phyloP scores from a whole-genome alignment of 305 asterid genomes.

The Plantago coronopus region DNA sequence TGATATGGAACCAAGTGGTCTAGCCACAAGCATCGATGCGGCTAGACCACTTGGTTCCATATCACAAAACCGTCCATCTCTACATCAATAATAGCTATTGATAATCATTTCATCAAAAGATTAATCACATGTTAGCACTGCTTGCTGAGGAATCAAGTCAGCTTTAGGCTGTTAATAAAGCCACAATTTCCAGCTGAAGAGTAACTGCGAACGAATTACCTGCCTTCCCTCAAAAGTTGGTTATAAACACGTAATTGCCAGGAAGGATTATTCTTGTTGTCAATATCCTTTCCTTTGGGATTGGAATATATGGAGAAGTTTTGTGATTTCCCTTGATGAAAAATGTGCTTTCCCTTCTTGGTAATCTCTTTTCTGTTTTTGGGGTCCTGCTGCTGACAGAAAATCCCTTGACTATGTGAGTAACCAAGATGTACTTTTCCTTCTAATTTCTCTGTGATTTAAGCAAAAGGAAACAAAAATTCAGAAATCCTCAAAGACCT shows the following conservation, averaged over 20 bases:
- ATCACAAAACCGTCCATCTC: not conserved
- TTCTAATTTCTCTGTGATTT: slow-evolving; percentile 39
- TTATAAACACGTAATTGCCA: slow-evolving; percentile 68
- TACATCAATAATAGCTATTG: not conserved
- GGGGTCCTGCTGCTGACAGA: slow-evolving; percentile 39
- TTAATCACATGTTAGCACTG: slow-evolving; percentile 14
- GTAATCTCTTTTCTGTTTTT: slow-evolving; percentile 38
- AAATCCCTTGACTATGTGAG: slow-evolving; percentile 35
- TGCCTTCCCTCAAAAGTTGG: slow-evolving; percentile 74
- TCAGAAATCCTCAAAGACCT: slow-evolving; percentile 19
- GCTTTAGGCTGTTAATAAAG: not conserved
- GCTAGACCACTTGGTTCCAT: too few species aligned
- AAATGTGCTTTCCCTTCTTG: slow-evolving; percentile 34
- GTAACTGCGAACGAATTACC: slow-evolving; percentile 42
- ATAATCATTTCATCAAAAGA: slow-evolving; percentile 13
- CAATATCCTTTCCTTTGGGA: slow-evolving; percentile 43
- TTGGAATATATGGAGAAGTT: slow-evolving; percentile 33
- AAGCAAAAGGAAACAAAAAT: not conserved
- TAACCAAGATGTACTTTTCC: slow-evolving; percentile 38
- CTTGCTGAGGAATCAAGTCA: slow-evolving; percentile 15
- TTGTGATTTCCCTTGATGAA: slow-evolving; percentile 28
- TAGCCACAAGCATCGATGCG: too few species aligned
- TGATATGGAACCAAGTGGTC: too few species aligned
- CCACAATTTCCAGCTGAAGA: slow-evolving; percentile 12
- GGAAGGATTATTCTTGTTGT: slow-evolving; percentile 39